Evolutionary conservation across 2,329 filamentous ascomycete species (phyloP).

Genomic region (Colletotrichum cereale): DNA sequence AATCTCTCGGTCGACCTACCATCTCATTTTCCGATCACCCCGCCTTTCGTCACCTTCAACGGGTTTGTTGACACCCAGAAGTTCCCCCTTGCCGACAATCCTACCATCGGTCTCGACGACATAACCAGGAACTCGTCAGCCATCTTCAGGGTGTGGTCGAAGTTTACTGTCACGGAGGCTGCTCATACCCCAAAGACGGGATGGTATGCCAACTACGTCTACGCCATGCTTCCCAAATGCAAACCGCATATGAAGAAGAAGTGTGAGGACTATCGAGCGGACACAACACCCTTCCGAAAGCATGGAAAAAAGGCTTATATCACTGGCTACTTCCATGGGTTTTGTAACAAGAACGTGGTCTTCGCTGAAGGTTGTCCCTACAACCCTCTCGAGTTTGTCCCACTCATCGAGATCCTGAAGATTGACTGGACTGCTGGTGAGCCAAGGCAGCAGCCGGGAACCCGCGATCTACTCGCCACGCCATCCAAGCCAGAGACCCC

Average conservation of each 20-base stretch:
- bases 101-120: neutral
- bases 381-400: neutral
- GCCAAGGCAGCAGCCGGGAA: neutral
- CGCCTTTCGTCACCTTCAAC: neutral
- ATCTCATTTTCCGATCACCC: neutral
- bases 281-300: neutral
- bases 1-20: neutral
- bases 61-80: neutral
- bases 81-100: neutral
- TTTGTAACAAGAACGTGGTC: neutral
- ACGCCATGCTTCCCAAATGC: neutral
- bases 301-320: neutral
- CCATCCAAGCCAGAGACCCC: neutral
- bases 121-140: neutral
- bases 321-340: neutral
- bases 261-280: neutral
- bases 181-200: neutral
- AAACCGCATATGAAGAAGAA: neutral
- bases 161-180: neutral
- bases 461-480: neutral
- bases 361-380: neutral
- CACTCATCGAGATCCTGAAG: neutral
- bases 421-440: constrained; percentile 6
- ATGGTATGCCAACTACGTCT: neutral
- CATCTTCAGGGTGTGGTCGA: neutral